Evolutionary conservation across 805 yeast genomes (phyloP), one percentile per base, ranked within the genome.

Genomic region (Barnettozyma californica): DNA sequence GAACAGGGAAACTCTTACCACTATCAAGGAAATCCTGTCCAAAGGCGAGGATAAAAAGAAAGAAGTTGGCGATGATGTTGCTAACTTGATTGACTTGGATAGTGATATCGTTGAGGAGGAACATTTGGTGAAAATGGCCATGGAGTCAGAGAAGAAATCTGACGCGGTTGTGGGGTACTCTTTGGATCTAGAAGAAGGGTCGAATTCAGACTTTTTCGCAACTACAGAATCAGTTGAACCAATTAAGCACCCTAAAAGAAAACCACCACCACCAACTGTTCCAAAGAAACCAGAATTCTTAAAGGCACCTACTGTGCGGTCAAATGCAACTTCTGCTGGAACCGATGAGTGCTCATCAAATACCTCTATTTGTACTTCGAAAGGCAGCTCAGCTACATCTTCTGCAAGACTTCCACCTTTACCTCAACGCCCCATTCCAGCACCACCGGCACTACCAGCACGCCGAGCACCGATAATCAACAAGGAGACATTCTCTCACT

Each of bases 1-100:
- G 58, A 81, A 86, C n/a, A 79, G 75, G 44, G 61, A 56, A 7
- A 58, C 64, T 19, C 50, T 18, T 56, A 69, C 53, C 53, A 66
- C 35, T 3, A 33, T 62, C 2, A 18, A 37, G 10, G 62, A 59
- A n/a, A 50, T 61, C n/a, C 31, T 61, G 16, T 41, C 42, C 18
- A 56, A 58, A 39, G 56, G 52, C 55, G 58, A 56, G 14, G 54
- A 57, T 37, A 64, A 62, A 19, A 47, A 53, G 1, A 54, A 57
- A 14, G 57, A 62, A 20, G 52, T 61, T 61, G 50, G 63, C n/a
- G 60, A 61, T 44, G 46, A 55, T 25, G 27, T 26, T 23, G 25
- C 42, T 9, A 21, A 33, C 34, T 48, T 69, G 44, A 69, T 60
- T 37, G 59, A 61, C 29, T 62, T 61, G 13, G 53, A 54, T 18